Evolutionary conservation across 2,329 filamentous ascomycete species (phyloP).

Genomic region (Dryadomyces quercivorus): DNA sequence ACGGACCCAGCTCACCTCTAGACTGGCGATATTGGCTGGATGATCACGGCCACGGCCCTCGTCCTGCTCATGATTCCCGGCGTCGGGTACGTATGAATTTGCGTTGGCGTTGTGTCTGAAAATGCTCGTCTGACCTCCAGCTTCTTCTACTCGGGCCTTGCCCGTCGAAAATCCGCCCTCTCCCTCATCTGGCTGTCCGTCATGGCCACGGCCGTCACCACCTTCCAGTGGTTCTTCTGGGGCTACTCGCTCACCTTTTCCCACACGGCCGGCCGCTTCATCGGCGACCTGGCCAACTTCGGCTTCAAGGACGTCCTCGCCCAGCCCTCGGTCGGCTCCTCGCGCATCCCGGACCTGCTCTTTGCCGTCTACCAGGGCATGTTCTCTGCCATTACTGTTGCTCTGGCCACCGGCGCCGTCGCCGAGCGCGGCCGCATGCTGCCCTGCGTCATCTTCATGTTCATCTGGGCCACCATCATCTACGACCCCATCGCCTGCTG

Average conservation of each 20-base stretch:
- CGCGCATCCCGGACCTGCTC: conserved; percentile 66
- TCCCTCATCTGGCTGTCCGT: conserved; percentile 85
- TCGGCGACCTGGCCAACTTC: conserved; percentile 70
- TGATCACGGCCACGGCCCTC: conserved; percentile 69
- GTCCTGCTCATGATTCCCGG: conserved; percentile 89
- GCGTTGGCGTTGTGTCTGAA: too few relatives aligned
- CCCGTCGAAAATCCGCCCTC: conserved; percentile 76
- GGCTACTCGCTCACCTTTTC: conserved; percentile 76
- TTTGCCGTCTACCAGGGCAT: conserved; percentile 83
- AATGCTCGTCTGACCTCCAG: conserved; percentile 22
- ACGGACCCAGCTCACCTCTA: conserved; percentile 22
- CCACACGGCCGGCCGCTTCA: conserved; percentile 60
- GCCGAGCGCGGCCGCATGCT: conserved; percentile 82
- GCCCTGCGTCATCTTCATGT: conserved; percentile 84
- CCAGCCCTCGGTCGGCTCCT: conserved; percentile 60
- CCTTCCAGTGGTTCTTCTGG: conserved; percentile 95
- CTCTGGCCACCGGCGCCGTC: conserved; percentile 63
- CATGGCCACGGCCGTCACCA: conserved; percentile 72
- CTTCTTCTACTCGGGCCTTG: conserved; percentile 89
- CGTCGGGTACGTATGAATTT: conserved; percentile 54
- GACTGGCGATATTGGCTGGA: conserved; percentile 76
- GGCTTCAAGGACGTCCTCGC: conserved; percentile 67
- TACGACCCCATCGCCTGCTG: conserved; percentile 92
- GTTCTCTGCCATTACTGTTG: conserved; percentile 79
- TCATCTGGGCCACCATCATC: conserved; percentile 79